Evolutionary conservation across 176 grass and related monocot genomes (phyloP).

Genomic region (Miscanthus lutarioriparius): DNA sequence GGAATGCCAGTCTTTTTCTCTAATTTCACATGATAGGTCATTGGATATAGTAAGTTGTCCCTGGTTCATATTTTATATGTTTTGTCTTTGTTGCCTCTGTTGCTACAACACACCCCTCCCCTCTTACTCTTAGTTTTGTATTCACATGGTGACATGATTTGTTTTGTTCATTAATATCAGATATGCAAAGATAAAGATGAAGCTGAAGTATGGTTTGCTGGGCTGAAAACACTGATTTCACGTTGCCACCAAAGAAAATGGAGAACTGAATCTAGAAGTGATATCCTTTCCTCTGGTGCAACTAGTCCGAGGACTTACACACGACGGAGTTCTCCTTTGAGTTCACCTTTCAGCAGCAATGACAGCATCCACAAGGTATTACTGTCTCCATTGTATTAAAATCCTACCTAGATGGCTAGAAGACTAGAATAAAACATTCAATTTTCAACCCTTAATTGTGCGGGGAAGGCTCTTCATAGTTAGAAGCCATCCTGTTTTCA

Average conservation of each 20-base stretch:
- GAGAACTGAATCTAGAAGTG: constrained; percentile 89
- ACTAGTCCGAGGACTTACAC: constrained; percentile 90
- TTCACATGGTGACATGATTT: constrained; percentile 16
- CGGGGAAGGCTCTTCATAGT: neutral
- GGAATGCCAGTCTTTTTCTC: constrained; percentile 99
- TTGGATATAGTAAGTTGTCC: constrained; percentile 85
- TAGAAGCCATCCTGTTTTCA: neutral
- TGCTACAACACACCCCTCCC: neutral
- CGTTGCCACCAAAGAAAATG: constrained; percentile 74
- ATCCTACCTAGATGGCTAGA: neutral
- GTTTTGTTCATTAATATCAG: constrained; percentile 49
- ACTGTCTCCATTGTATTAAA: constrained; percentile 2
- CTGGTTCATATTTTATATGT: constrained; percentile 11
- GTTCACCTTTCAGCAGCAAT: constrained; percentile 91
- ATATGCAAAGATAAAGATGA: constrained; percentile 99
- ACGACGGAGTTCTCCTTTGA: constrained; percentile 78
- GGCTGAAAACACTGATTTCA: constrained; percentile 91
- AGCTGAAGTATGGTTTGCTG: constrained; percentile 99
- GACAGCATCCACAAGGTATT: constrained; percentile 88
- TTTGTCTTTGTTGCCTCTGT: constrained; percentile 40
- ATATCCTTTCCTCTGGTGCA: constrained; percentile 75
- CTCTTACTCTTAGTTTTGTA: neutral
- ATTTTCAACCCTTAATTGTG: constrained; percentile 19
- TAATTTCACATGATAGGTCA: constrained; percentile 90
- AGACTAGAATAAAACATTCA: neutral